Percentiles rank a stretch among this genome's conserved stretches.
Evolutionary conservation across 2,329 filamentous ascomycete genomes (phyloP).

Genomic region (Zasmidium citrigriseum): DNA sequence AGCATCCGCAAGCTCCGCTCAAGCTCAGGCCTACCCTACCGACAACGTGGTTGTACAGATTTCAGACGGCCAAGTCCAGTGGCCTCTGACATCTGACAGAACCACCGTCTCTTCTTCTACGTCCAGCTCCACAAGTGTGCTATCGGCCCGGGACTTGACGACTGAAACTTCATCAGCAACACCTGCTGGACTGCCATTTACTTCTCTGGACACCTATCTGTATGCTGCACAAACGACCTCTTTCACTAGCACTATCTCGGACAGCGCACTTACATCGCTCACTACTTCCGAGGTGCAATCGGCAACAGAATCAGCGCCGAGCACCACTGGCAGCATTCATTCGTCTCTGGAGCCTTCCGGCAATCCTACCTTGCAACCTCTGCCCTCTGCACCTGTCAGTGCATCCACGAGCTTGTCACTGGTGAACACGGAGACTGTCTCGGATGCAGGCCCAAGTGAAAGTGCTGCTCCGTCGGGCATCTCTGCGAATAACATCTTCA

Average conservation of each 20-base stretch:
- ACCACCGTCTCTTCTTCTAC: not conserved
- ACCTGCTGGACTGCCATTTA: not conserved
- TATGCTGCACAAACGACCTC: conserved; percentile 6
- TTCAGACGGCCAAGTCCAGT: conserved; percentile 23
- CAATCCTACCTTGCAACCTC: conserved; percentile 29
- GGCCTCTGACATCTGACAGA: not conserved
- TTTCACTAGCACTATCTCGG: conserved; percentile 25
- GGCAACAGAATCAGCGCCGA: conserved; percentile 19
- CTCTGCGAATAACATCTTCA: conserved; percentile 40
- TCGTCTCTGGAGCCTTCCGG: conserved; percentile 30
- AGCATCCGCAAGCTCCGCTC: no score
- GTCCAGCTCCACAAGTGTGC: conserved; percentile 10
- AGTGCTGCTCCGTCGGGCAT: conserved; percentile 27
- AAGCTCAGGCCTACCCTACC: not conserved
- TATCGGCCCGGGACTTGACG: conserved; percentile 14
- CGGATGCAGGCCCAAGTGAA: conserved; percentile 24
- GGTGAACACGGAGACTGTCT: conserved; percentile 29
- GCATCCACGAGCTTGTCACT: conserved; percentile 32
- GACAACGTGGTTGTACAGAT: conserved; percentile 9
- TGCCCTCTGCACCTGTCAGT: conserved; percentile 28
- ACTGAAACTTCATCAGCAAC: not conserved
- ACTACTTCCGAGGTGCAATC: conserved; percentile 34
- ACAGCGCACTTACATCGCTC: conserved; percentile 28
- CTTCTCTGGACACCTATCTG: not conserved
- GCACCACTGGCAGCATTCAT: conserved; percentile 22